Base-by-base conservation (phyloP, 192 early-diverging fungal species). In the Coemansia sp. region DNA sequence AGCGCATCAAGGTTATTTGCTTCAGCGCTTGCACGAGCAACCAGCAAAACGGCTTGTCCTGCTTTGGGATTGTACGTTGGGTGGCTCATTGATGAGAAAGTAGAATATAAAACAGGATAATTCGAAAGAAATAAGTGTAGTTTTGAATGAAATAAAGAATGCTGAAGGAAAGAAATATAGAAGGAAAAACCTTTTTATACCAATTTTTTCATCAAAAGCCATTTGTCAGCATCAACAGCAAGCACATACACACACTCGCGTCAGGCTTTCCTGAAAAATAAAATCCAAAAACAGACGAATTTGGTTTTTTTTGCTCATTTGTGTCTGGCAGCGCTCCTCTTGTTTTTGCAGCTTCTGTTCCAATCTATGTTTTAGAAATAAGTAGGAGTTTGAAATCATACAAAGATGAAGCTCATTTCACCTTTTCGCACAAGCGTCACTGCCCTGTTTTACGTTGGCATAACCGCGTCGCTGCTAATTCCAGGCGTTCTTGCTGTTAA, bases 401-500 rank as follows among this genome's bases (percentile, higher is more conserved):
- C 14, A 37, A 42, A 23, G 52, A 54, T 54, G 52, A 54, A 54
- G 4, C 52, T 54, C 52, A 54, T 33, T 31, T 31, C 52, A 25
- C 52, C 52, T 31, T 54, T 54, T 33, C 30, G 52, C 30, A 54
- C 15, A 29, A 11, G 52, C 52, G 6, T 14, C 52, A 42, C 31
- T 11, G 59, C 55, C 10, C 6, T 79, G 64, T 29, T 80, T 29
- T 66, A 50, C 37, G 47, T 67, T 13, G 71, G 58, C 2, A 60
- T 54, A 5, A 40, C 64, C 14, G 55, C 54, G 36, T 31, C 67
- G 61, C 52, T 73, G 50, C 44, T 68, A 19, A 58, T 56, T 0
- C 65, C 57, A 15, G 68, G 36, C n/a, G 74, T 44, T 3, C 36
- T 50, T 13, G 89, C 86, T 0, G 85, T 90, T 45, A 92, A 92